Evolutionary conservation across 257 asterid species (phyloP), one percentile per base, ranked within the genome.

Genomic region (Primulina tabacum): DNA sequence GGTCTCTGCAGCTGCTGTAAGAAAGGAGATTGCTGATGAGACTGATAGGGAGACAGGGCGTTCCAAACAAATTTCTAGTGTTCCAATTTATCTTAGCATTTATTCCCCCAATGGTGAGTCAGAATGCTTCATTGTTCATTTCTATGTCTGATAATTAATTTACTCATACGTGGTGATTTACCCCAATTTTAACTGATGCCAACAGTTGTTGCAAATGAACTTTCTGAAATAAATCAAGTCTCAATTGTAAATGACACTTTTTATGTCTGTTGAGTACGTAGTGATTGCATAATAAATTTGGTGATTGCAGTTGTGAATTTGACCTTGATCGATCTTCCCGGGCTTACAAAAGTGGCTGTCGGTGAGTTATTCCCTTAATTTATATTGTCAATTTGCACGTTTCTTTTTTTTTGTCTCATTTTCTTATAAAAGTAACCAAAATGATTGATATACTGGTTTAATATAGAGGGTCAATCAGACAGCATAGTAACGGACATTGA

Each of bases 31-130:
- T 6, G 73, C 96, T 32, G 97, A 93, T 76, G 99, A 89, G 83
- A 93, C 99, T 72, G 99, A 93, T 81, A 79, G 99, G 71, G 97
- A 90, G 84, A 93, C 99, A 6, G 99, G 99, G 12, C 94, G 92
- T 29, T 12, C 82, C 68, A 93, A 82, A 75, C 89, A 85, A 72
- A 93, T 93, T 70, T 93, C 97, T 63, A 85, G 81, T 17, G 99
- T 90, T 71, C 99, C 99, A 56, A 93, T 93, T 69, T 89, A 93
- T 82, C 99, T 93, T 64, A 93, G 99, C 69, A 93, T 93, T 38
- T 82, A 83, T 82, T 93, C 99, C 64, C 96, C 97, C 20, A 70
- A 75, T 80, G 97, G 99, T 93, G 69, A 67, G 88, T 63, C 32
- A 18, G 50, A 20, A 71, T 64, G 58, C 47, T 21, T 50, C 59